Evolutionary conservation across 2,329 filamentous ascomycete species (phyloP).

Genomic region (Thielaviopsis musarum): DNA sequence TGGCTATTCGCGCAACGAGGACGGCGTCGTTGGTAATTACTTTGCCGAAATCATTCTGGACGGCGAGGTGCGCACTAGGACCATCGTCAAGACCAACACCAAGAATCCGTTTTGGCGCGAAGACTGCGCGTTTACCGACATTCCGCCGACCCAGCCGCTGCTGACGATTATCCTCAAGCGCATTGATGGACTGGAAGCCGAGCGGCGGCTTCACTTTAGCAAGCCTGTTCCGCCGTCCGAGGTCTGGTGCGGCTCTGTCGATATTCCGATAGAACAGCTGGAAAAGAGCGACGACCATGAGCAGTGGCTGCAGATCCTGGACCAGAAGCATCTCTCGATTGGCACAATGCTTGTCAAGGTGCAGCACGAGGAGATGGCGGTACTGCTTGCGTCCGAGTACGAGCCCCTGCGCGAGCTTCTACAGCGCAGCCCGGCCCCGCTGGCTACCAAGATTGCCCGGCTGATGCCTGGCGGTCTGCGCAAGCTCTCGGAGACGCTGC

Average conservation of each 20-base stretch:
- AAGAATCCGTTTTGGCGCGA: slow-evolving; percentile 71
- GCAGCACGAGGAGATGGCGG: slow-evolving; percentile 74
- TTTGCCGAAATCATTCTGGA: slow-evolving; percentile 67
- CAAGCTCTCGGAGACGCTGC: slow-evolving; percentile 64
- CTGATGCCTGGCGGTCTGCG: slow-evolving; percentile 63
- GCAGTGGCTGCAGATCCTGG: slow-evolving; percentile 71
- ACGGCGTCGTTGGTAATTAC: slow-evolving; percentile 47
- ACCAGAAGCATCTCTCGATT: slow-evolving; percentile 57
- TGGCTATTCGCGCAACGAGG: slow-evolving; percentile 17
- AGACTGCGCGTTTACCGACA: slow-evolving; percentile 58
- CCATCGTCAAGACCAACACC: slow-evolving; percentile 52
- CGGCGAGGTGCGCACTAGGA: slow-evolving; percentile 61
- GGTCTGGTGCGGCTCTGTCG: slow-evolving; percentile 52
- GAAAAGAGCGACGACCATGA: slow-evolving; percentile 65
- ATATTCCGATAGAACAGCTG: slow-evolving; percentile 63
- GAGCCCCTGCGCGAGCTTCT: slow-evolving; percentile 65
- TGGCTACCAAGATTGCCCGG: slow-evolving; percentile 72
- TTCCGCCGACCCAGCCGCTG: slow-evolving; percentile 51
- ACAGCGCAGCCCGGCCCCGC: slow-evolving; percentile 65
- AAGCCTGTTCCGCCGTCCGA: slow-evolving; percentile 25
- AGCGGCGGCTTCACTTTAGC: slow-evolving; percentile 10
- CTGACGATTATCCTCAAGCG: slow-evolving; percentile 58
- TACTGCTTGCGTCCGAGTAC: slow-evolving; percentile 76
- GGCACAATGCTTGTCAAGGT: slow-evolving; percentile 76
- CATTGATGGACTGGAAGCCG: slow-evolving; percentile 28